Conservation (phyloP, 495 filamentous ascomycete genomes). For the Clavariopsis aquatica region DNA sequence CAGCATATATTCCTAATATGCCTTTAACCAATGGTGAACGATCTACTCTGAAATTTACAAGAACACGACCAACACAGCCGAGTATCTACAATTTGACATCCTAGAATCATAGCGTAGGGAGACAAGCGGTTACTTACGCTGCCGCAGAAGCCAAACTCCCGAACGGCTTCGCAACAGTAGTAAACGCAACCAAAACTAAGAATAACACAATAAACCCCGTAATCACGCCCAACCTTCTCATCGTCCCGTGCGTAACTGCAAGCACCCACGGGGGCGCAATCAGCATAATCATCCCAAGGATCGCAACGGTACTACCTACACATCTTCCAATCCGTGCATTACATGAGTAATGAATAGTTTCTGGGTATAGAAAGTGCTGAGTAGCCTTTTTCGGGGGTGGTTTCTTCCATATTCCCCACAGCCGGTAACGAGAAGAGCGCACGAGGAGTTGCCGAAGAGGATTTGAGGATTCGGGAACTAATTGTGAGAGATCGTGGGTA, state of each 20-base stretch:
- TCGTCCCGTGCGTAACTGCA: conserved; percentile 1
- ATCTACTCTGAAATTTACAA: conserved; percentile 8
- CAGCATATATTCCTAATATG: too few species aligned
- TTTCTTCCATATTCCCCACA: conserved; percentile 10
- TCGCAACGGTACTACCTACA: not conserved
- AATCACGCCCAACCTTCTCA: conserved; percentile 18
- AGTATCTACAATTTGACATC: conserved; percentile 6
- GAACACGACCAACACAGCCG: conserved; percentile 24
- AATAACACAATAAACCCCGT: conserved; percentile 20
- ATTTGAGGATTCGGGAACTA: conserved; percentile 3
- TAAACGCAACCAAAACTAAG: conserved; percentile 7
- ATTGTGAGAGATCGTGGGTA: not conserved
- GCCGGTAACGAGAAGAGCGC: conserved; percentile 9
- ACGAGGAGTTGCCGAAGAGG: conserved; percentile 12
- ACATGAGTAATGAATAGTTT: conserved; percentile 6
- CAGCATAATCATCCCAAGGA: conserved; percentile 19
- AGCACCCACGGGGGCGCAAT: conserved; percentile 16
- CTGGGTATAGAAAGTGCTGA: too few species aligned
- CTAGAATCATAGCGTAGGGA: not conserved
- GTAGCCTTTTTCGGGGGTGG: not conserved
- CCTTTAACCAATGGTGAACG: too few species aligned
- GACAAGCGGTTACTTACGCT: conserved; percentile 7
- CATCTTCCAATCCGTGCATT: conserved; percentile 10
- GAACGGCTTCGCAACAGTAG: conserved; percentile 15
- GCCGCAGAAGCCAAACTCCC: conserved; percentile 13